phyloP scores from a whole-genome alignment of 1,139 yeast genomes.

The Saccharomyces hybrid region DNA sequence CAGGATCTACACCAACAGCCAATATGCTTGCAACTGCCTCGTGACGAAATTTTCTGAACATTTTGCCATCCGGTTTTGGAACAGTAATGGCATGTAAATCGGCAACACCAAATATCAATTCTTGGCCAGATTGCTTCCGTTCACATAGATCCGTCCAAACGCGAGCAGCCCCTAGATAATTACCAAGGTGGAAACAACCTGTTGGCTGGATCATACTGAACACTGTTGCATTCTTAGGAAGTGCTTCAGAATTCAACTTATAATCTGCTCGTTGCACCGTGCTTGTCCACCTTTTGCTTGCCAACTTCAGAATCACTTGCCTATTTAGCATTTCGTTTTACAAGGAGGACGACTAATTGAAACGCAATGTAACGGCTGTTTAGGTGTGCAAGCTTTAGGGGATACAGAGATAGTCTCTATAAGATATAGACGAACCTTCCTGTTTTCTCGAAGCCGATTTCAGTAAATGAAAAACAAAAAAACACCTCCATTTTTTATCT shows the following conservation, averaged over 20 bases:
- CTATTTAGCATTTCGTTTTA: background rate
- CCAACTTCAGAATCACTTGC: background rate
- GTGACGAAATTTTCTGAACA: constrained; percentile 44
- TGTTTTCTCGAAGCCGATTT: background rate
- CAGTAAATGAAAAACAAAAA: background rate
- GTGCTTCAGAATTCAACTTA: constrained; percentile 13
- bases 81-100: constrained; percentile 88
- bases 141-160: constrained; percentile 67
- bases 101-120: constrained; percentile 69
- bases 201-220: constrained; percentile 87
- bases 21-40: constrained; percentile 85
- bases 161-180: constrained; percentile 82
- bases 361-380: background rate
- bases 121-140: constrained; percentile 26
- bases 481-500: background rate
- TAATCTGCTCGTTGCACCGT: constrained; percentile 20
- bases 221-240: constrained; percentile 33
- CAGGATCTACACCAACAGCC: constrained; percentile 75
- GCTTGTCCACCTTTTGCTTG: constrained; percentile 3
- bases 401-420: background rate
- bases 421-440: background rate
- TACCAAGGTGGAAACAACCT: constrained; percentile 86
- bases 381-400: background rate
- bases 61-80: constrained; percentile 47
- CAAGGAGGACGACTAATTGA: background rate